Conservation (phyloP, 805 yeast genomes). For the Saturnispora kantuleensis region DNA sequence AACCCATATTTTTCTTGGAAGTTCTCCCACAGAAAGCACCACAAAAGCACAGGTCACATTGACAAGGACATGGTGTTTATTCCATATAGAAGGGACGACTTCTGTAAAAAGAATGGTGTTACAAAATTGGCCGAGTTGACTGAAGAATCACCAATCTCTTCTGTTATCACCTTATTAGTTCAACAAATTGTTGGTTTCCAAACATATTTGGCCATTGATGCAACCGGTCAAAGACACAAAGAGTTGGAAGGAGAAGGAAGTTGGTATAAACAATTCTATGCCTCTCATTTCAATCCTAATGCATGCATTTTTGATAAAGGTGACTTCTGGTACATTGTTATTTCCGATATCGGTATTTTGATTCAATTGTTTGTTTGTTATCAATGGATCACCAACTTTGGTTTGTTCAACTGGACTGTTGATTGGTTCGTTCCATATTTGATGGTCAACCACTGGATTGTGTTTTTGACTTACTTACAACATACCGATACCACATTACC, state of each 20-base stretch:
- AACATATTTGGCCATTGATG: constrained; percentile 40
- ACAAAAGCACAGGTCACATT: constrained; percentile 53
- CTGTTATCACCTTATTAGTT: constrained; percentile 34
- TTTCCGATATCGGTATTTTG: constrained; percentile 48
- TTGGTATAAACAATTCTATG: constrained; percentile 29
- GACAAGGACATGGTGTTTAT: constrained; percentile 52
- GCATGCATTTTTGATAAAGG: constrained; percentile 45
- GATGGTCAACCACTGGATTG: constrained; percentile 58
- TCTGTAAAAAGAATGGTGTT: constrained; percentile 25
- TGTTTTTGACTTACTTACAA: constrained; percentile 51
- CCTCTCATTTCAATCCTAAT: constrained; percentile 45
- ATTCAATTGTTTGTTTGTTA: constrained; percentile 36
- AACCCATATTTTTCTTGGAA: constrained; percentile 61
- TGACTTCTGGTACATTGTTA: constrained; percentile 45
- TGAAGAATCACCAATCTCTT: constrained; percentile 46
- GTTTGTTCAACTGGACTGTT: constrained; percentile 40
- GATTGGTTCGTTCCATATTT: constrained; percentile 52
- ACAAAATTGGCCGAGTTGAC: constrained; percentile 34
- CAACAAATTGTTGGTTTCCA: constrained; percentile 53
- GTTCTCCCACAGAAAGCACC: constrained; percentile 50
- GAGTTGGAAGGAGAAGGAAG: constrained; percentile 20
- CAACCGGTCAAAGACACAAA: constrained; percentile 44
- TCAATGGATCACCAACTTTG: constrained; percentile 40
- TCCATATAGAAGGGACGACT: constrained; percentile 43
- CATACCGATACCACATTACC: constrained; percentile 54